These are phyloP conservation scores for Tuber borchii DNA, from an alignment of 495 filamentous ascomycete species.

Conservation along the genomic window DNA sequence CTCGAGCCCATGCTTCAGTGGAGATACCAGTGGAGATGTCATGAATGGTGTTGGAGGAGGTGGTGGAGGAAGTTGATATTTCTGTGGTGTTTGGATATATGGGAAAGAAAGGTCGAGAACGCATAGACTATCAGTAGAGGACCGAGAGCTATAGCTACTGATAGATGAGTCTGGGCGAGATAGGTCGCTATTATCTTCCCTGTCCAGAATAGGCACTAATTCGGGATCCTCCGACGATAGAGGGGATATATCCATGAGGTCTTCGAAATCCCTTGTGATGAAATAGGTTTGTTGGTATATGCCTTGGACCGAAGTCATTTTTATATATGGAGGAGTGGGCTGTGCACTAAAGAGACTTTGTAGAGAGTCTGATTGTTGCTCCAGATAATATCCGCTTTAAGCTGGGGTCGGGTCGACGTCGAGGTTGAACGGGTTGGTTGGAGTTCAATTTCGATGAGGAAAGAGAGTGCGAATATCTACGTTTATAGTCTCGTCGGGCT, in stretches of 20 bases:
- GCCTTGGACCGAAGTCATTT: slow-evolving; percentile 24
- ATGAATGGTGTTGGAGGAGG: slow-evolving; percentile 33
- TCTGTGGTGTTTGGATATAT: slow-evolving; percentile 12
- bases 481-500: background rate
- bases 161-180: slow-evolving; percentile 31
- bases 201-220: slow-evolving; percentile 33
- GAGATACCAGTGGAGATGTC: slow-evolving; percentile 21
- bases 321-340: background rate
- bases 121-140: slow-evolving; percentile 22
- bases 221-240: slow-evolving; percentile 23
- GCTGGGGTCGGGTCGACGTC: background rate
- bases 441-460: background rate
- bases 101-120: slow-evolving; percentile 15
- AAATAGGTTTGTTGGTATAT: slow-evolving; percentile 14
- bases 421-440: background rate
- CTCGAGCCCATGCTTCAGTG: slow-evolving; percentile 12
- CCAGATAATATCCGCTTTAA: background rate
- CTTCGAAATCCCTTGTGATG: slow-evolving; percentile 20
- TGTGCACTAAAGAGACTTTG: slow-evolving; percentile 10
- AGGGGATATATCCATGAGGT: slow-evolving; percentile 18
- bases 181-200: slow-evolving; percentile 30
- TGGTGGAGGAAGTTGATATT: slow-evolving; percentile 26
- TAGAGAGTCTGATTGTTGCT: slow-evolving; percentile 11
- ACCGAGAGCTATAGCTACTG: slow-evolving; percentile 28
- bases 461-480: background rate